These are phyloP conservation scores for Bifiguratus adelaidae DNA, from an alignment of 192 early-diverging fungal species.

Conservation along the genomic window DNA sequence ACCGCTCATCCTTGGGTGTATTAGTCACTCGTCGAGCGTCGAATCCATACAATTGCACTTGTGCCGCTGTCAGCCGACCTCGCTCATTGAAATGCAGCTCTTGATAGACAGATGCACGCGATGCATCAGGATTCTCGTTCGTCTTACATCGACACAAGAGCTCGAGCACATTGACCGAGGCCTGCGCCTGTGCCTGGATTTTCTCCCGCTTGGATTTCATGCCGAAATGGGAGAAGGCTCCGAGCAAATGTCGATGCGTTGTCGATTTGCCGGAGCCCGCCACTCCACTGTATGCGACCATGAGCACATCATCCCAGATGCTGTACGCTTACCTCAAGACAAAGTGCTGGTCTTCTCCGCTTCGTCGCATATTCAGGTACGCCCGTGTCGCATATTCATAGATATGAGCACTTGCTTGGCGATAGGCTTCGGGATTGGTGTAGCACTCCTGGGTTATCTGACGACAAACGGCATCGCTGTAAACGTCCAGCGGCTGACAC, in stretches of 20 bases:
- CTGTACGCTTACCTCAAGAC: slow-evolving; percentile 36
- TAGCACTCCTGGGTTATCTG: no score
- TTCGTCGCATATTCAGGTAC: slow-evolving; percentile 57
- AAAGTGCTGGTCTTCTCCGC: slow-evolving; percentile 59
- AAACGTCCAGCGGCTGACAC: no score
- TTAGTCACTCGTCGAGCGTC: slow-evolving; percentile 51
- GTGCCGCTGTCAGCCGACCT: slow-evolving; percentile 74
- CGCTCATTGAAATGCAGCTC: slow-evolving; percentile 86
- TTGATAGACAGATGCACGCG: slow-evolving; percentile 69
- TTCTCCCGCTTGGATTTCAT: slow-evolving; percentile 72
- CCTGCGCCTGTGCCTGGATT: slow-evolving; percentile 56
- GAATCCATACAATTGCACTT: slow-evolving; percentile 59
- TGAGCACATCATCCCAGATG: background rate
- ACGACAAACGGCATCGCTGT: no score
- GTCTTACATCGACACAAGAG: slow-evolving; percentile 72
- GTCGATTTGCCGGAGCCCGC: slow-evolving; percentile 82
- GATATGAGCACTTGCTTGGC: slow-evolving; percentile 45
- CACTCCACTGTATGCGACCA: slow-evolving; percentile 50
- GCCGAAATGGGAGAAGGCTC: slow-evolving; percentile 66
- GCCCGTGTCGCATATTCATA: slow-evolving; percentile 55
- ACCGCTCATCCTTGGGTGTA: slow-evolving; percentile 44
- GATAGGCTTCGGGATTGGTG: no score
- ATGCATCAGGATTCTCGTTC: slow-evolving; percentile 48
- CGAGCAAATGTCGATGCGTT: slow-evolving; percentile 52
- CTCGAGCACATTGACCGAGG: slow-evolving; percentile 60